Percentiles rank a stretch among this genome's conserved stretches.
Evolutionary conservation across 2,329 filamentous ascomycete genomes (phyloP).

Genomic region (Macrophomina phaseolina): DNA sequence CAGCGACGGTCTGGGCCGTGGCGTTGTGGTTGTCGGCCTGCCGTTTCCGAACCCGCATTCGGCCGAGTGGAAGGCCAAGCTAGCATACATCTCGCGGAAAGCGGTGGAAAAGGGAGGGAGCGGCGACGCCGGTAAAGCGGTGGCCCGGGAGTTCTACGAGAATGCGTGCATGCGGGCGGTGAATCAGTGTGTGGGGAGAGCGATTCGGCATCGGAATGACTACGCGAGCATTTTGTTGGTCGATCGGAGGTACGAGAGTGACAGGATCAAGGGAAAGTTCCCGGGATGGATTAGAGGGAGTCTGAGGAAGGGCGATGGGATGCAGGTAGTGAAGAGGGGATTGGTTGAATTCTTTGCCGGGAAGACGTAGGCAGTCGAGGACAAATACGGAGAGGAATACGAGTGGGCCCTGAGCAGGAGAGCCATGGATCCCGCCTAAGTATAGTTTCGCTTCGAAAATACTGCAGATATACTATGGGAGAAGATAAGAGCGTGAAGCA

Average conservation of each 20-base stretch:
- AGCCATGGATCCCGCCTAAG: too few relatives aligned
- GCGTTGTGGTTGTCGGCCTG: constrained; percentile 87
- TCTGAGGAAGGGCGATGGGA: constrained; percentile 51
- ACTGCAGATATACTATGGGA: too few relatives aligned
- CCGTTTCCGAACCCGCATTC: constrained; percentile 91
- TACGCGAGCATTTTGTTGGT: constrained; percentile 90
- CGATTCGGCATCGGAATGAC: constrained; percentile 85
- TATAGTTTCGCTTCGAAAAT: too few relatives aligned
- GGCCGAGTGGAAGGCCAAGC: constrained; percentile 90
- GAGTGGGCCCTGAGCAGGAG: too few relatives aligned
- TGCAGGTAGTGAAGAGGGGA: constrained; percentile 51
- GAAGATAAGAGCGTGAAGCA: too few relatives aligned
- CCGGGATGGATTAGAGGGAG: constrained; percentile 87
- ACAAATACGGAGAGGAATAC: too few relatives aligned
- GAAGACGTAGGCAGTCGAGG: constrained; percentile 30
- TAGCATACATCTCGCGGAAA: constrained; percentile 79
- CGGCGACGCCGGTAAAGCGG: constrained; percentile 46
- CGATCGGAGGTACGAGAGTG: constrained; percentile 77
- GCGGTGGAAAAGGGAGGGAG: constrained; percentile 38
- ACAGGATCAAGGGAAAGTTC: constrained; percentile 77
- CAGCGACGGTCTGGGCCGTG: constrained; percentile 85
- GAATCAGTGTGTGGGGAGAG: constrained; percentile 93
- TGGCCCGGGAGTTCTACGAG: constrained; percentile 83
- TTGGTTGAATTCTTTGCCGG: constrained; percentile 46
- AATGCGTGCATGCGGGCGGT: constrained; percentile 97